Evolutionary conservation across 345 rosid species (phyloP), one percentile per base, ranked within the genome.

Genomic region (Mercurialis annua): DNA sequence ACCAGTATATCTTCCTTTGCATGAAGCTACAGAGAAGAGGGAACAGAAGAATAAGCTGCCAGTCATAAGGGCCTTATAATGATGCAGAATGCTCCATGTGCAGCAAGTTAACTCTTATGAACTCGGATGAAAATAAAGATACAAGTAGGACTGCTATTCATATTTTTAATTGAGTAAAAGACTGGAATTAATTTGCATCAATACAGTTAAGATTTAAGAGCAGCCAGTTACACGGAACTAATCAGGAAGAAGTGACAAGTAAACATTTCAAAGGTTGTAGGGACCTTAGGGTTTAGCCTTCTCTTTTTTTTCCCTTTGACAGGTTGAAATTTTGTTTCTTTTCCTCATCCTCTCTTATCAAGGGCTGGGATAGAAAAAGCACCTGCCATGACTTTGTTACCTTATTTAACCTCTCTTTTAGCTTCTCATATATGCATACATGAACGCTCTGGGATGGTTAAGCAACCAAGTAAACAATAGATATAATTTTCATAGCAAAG

Each of bases 1-100:
- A 76, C 65, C 71, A 92, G 65, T 23, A 86, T 86, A 61, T 79
- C 81, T 67, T 90, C 96, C 78, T 76, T 77, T 26, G 63, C 69
- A 43, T 72, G 72, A 20, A 93, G 80, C 96, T 93, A 85, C 48
- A 66, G 47, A 68, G 50, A 60, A 65, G 30, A 15, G 69, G 66
- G 44, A 40, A 40, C 4, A 71, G 0, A 24, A 34, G 62, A 66
- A 36, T 23, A 65, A 23, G 17, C 49, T 8, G 55, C 30, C 20
- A 67, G 38, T 52, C 40, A 5, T 44, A 21, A 47, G 15, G 17
- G 61, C 3, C 36, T 31, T 47, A 17, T 34, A 30, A 30, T 26
- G 3, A 20, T 38, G n/a, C 30, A 16, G 43, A n/a, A 48, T 7
- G 6, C 6, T 9, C 5, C 11, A 10, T 16, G 30, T 43, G 36